These are phyloP conservation scores for Psilocybe cubensis DNA, from an alignment of 768 basidiomycete species.

Conservation along the genomic window DNA sequence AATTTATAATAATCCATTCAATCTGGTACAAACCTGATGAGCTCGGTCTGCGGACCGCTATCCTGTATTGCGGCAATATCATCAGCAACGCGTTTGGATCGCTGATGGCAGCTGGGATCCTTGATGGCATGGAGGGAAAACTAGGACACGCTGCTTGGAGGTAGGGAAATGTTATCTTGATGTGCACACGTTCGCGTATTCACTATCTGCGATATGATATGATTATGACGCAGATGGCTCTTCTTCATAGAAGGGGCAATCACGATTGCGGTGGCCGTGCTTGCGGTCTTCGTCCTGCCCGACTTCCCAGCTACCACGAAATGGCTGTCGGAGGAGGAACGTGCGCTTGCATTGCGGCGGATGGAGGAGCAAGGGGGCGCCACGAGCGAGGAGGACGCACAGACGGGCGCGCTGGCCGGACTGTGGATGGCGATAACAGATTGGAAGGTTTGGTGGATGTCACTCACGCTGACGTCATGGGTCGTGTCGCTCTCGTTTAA, in stretches of 20 bases:
- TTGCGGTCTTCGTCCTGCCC: slow-evolving; percentile 70
- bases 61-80: slow-evolving; percentile 76
- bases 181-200: not conserved
- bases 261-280: slow-evolving; percentile 53
- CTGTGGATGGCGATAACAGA: slow-evolving; percentile 68
- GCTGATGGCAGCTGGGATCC: slow-evolving; percentile 78
- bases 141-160: slow-evolving; percentile 80
- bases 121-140: slow-evolving; percentile 73
- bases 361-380: slow-evolving; percentile 63
- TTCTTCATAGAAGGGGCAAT: slow-evolving; percentile 77
- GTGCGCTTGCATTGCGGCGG: slow-evolving; percentile 59
- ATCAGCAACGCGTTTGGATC: slow-evolving; percentile 87
- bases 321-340: slow-evolving; percentile 65
- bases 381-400: slow-evolving; percentile 55
- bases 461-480: slow-evolving; percentile 61
- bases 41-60: slow-evolving; percentile 70
- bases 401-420: slow-evolving; percentile 46
- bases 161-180: slow-evolving; percentile 34
- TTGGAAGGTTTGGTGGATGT: slow-evolving; percentile 84
- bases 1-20: too few species aligned
- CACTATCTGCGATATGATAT: too few species aligned
- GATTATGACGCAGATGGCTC: slow-evolving; percentile 64
- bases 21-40: slow-evolving; percentile 72
- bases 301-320: slow-evolving; percentile 70
- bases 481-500: slow-evolving; percentile 74